Evolutionary conservation across 352 stramenopile genomes (phyloP), one percentile per base, ranked within the genome.

Genomic region (Phytopythium sindhum): DNA sequence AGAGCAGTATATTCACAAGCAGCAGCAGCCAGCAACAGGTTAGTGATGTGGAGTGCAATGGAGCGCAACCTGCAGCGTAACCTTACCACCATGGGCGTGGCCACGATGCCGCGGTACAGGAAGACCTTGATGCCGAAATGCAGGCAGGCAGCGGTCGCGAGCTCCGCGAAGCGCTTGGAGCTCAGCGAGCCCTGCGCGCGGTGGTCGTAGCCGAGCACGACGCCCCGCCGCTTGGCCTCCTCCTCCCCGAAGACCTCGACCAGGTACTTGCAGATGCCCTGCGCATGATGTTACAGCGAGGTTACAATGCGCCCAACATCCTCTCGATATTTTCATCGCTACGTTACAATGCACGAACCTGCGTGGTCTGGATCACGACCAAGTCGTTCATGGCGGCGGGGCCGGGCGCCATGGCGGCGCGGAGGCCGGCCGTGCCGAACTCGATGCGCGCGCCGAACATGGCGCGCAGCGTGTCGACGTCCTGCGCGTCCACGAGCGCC

Each of bases 21-120:
- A 67, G 45, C 31, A 39, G 9, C 41, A 52, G n/a, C n/a, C 33
- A 39, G 33, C 33, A 48, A 12, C 17, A 42, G 14, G 35, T 37
- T 26, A 44, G 23, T 39, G 33, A 15, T 2, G 17, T 45, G 39
- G n/a, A 45, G 39, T 17, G 23, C 19, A 33, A 48, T 50, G 5
- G 42, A 41, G 52, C 39, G 28, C 44, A 37, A 10, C 44, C 33
- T 39, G 10, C 21, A 35, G 31, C 21, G 31, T 47, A 19, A 47
- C 77, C 69, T 57, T 73, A 89, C 77, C 71, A 99, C 92, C 33
- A 99, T 74, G 11, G 97, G 97, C 11, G 97, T 99, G n/a, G 92
- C 81, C n/a, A 98, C 94, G 64, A 97, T 95, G 39, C 83, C 81
- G 33, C 94, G 80, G 63, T 95, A 96, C 5, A 98, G 73, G 61